These are phyloP conservation scores for Chaetomium sp. DNA, from an alignment of 2,329 filamentous ascomycete species.

Conservation along the genomic window DNA sequence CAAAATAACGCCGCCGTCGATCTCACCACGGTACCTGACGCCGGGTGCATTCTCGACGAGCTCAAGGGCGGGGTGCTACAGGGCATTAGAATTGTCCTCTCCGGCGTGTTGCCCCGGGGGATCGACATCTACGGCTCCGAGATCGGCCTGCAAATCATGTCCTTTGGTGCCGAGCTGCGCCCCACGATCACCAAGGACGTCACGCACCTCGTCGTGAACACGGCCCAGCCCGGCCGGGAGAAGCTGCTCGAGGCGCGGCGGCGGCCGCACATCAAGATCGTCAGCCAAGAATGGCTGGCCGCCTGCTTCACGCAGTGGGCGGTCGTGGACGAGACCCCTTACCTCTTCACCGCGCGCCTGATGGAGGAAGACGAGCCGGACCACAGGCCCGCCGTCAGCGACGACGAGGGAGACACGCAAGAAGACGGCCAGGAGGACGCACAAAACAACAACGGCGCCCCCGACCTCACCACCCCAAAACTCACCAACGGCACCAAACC, in stretches of 20 bases:
- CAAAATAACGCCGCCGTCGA: conserved; percentile 46
- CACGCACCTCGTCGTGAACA: conserved; percentile 74
- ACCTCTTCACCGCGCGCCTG: conserved; percentile 70
- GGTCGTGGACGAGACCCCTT: conserved; percentile 75
- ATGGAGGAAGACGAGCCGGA: conserved; percentile 51
- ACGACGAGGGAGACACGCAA: conserved; percentile 14
- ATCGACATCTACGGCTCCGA: conserved; percentile 79
- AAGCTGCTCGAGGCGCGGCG: conserved; percentile 87
- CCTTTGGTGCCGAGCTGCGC: conserved; percentile 73
- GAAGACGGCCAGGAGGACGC: conserved; percentile 7
- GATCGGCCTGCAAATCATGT: conserved; percentile 81
- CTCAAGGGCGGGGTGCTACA: conserved; percentile 78
- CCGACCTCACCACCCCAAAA: conserved; percentile 37
- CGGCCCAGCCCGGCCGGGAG: conserved; percentile 73
- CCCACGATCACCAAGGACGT: conserved; percentile 62
- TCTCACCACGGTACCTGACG: conserved; percentile 71
- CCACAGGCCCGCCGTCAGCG: conserved; percentile 25
- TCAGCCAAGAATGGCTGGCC: conserved; percentile 86
- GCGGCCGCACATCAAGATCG: conserved; percentile 82
- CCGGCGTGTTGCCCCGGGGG: conserved; percentile 83
- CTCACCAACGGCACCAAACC: no score
- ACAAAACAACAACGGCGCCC: neutral
- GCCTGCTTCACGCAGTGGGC: conserved; percentile 85
- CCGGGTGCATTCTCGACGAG: conserved; percentile 78
- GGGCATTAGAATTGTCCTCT: conserved; percentile 80